A percentile compares a stretch with the other conserved stretches of the same genome.
Conservation (phyloP, 2,329 filamentous ascomycete species). For the Pestalotiopsis sp. region DNA sequence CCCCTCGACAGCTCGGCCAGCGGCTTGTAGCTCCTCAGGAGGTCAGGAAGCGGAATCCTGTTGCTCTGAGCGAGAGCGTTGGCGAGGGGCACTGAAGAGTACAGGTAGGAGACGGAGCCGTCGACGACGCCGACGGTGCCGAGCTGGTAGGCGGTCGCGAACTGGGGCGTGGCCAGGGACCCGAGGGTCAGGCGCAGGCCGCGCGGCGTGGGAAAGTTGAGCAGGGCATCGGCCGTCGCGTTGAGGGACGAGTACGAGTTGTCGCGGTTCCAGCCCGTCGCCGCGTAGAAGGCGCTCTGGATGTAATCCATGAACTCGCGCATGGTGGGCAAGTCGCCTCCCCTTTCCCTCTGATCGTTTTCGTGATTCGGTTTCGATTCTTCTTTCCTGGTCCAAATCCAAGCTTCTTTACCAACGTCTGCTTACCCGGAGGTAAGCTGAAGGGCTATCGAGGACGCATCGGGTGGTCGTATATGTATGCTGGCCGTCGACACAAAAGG, state of each 20-base stretch:
- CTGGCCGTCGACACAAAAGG: neutral
- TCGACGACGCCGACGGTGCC: conserved; percentile 89
- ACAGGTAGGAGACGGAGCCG: conserved; percentile 95
- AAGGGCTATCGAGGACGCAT: conserved; percentile 9
- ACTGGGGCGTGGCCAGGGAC: conserved; percentile 87
- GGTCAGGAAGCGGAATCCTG: conserved; percentile 71
- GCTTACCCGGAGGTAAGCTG: conserved; percentile 12
- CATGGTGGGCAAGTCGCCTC: conserved; percentile 53
- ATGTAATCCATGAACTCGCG: conserved; percentile 98
- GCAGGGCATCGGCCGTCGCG: conserved; percentile 77
- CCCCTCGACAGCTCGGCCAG: conserved; percentile 59
- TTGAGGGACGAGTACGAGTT: conserved; percentile 90
- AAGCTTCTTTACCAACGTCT: neutral
- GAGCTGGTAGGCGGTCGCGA: conserved; percentile 90
- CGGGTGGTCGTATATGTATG: neutral
- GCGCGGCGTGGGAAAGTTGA: conserved; percentile 84
- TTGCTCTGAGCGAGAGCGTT: conserved; percentile 69
- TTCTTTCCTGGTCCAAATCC: neutral
- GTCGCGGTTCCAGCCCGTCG: conserved; percentile 85
- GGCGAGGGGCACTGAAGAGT: conserved; percentile 79
- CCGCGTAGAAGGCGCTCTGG: conserved; percentile 84
- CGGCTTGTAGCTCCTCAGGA: conserved; percentile 82
- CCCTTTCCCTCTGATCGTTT: neutral
- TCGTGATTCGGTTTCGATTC: neutral
- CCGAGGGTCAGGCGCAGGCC: conserved; percentile 86